Evolutionary conservation across 2,329 filamentous ascomycete species (phyloP).

Genomic region (Curvularia hawaiiensis): DNA sequence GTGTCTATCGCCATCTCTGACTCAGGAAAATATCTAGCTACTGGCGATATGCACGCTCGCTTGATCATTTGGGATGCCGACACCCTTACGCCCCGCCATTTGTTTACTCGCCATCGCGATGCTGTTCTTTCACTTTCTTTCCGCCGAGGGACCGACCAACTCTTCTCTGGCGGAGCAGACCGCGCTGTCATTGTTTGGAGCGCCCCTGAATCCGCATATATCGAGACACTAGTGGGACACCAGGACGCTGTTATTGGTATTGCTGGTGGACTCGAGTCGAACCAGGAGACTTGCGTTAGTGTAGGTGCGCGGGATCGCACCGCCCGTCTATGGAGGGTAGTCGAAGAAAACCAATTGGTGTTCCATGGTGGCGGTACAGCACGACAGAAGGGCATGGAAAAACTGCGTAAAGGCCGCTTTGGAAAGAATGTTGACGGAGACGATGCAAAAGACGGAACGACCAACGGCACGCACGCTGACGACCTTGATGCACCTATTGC

Average conservation of each 20-base stretch:
- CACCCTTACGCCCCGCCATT: constrained; percentile 76
- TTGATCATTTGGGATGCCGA: constrained; percentile 88
- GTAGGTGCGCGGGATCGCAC: constrained; percentile 92
- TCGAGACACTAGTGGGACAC: constrained; percentile 95
- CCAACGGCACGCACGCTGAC: constrained; percentile 45
- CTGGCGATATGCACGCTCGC: constrained; percentile 82
- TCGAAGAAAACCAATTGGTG: constrained; percentile 92
- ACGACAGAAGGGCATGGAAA: constrained; percentile 47
- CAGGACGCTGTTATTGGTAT: constrained; percentile 89
- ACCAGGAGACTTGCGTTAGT: constrained; percentile 86
- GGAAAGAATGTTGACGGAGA: constrained; percentile 36
- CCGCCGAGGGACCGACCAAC: constrained; percentile 81
- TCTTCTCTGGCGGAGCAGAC: constrained; percentile 90
- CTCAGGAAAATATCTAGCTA: constrained; percentile 89
- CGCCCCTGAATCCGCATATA: constrained; percentile 87
- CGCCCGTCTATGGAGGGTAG: constrained; percentile 92
- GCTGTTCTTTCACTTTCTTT: constrained; percentile 85
- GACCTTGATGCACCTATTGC: constrained; percentile 48
- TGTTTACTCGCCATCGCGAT: constrained; percentile 92
- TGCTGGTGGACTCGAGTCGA: constrained; percentile 62
- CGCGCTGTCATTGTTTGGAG: constrained; percentile 96
- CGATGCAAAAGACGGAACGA: constrained; percentile 55
- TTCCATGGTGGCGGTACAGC: constrained; percentile 80
- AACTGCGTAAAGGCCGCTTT: constrained; percentile 43
- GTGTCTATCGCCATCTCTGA: constrained; percentile 84